Conservation (phyloP, 805 yeast species). For the Kazachstania taianensis region DNA sequence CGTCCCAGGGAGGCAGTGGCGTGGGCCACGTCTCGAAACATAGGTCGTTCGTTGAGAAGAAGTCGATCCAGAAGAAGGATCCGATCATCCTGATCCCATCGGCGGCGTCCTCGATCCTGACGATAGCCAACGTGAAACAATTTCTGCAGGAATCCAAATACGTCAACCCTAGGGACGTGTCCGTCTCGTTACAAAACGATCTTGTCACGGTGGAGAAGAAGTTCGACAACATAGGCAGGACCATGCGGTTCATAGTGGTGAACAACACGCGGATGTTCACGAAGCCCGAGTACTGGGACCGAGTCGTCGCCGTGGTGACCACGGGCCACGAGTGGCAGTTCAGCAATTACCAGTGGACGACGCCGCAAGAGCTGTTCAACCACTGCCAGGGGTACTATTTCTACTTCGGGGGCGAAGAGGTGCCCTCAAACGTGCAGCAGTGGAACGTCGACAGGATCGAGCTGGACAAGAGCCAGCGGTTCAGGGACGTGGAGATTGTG, state of each 20-base stretch:
- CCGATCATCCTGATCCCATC: conserved; percentile 75
- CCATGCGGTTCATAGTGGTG: conserved; percentile 48
- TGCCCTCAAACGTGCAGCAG: conserved; percentile 63
- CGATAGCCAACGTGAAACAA: conserved; percentile 53
- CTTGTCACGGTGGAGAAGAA: conserved; percentile 26
- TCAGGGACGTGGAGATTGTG: conserved; percentile 79
- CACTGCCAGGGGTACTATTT: conserved; percentile 75
- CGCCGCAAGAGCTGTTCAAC: conserved; percentile 73
- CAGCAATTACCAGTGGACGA: conserved; percentile 70
- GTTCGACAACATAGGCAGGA: conserved; percentile 24
- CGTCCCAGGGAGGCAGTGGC: conserved; percentile 14
- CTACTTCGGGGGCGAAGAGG: conserved; percentile 64
- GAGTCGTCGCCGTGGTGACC: conserved; percentile 90
- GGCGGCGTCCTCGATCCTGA: conserved; percentile 62
- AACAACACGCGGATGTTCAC: conserved; percentile 79
- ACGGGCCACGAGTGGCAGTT: conserved; percentile 99
- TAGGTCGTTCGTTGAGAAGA: conserved; percentile 4
- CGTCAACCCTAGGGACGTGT: conserved; percentile 38
- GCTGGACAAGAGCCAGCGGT: conserved; percentile 73
- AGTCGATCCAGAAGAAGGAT: conserved; percentile 30
- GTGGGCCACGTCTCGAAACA: conserved; percentile 18
- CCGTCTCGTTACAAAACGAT: conserved; percentile 25
- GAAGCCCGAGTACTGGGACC: conserved; percentile 95
- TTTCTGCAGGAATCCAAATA: conserved; percentile 67
- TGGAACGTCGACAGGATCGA: conserved; percentile 84